Evolutionary conservation across 1,284 basidiomycete genomes (phyloP), one percentile per base, ranked within the genome.

Genomic region (Taiwanofungus camphoratus): DNA sequence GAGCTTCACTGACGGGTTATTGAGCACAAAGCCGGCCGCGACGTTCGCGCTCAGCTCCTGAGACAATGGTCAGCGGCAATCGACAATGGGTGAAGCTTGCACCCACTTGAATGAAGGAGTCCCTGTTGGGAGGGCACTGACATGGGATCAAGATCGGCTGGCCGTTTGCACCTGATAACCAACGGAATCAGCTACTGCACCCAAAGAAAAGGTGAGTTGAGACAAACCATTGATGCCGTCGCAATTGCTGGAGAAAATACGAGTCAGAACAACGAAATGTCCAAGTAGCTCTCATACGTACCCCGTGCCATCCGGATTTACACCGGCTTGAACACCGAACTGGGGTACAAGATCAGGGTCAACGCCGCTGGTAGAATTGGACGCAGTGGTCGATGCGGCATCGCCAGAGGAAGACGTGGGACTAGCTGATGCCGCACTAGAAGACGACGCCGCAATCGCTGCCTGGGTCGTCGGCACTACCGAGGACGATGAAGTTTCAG

Each of bases 41-140:
- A 82, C 76, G 54, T 84, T 80, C 38, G 67, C 65, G 53, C 70
- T 76, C 45, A 83, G 59, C n/a, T 68, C 60, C 75, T 69, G 34
- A n/a, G n/a, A n/a, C 32, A 24, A 32, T 11, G 18, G 12, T 29
- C 9, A 20, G 30, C 18, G 18, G 16, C 40, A 19, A 32, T 13
- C 12, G 19, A 19, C 21, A 23, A 13, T 6, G 23, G 22, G 15
- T 3, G 21, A 7, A 32, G 33, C n/a, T 40, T 8, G 12, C 13
- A 30, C 53, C 22, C 39, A 60, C 58, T 31, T 49, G 42, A 43
- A 66, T 58, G 57, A 67, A 69, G 24, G 49, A 32, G 39, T 55
- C 49, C 42, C 61, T 60, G 36, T 56, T 46, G 3, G 67, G 66
- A 12, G 67, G 82, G 61, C 82, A 85, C 5, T 46, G 27, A 52